A percentile compares a stretch with the other conserved stretches of the same genome.
These are phyloP conservation scores for Ogataea pilisensis DNA, from an alignment of 805 yeast species.

Conservation along the genomic window DNA sequence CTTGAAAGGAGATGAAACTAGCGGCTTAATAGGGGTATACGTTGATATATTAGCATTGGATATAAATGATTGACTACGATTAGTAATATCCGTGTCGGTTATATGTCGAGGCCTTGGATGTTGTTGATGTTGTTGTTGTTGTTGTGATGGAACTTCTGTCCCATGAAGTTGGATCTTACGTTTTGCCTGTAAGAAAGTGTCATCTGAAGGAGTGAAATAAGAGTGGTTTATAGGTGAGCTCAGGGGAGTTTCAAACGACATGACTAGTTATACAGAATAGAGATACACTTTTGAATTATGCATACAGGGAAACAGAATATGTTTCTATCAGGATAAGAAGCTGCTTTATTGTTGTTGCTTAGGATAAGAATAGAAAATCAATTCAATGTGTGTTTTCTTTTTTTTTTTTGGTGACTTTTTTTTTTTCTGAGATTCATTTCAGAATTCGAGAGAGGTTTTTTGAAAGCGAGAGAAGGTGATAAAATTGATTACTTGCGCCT, in stretches of 20 bases:
- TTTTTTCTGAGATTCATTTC: neutral
- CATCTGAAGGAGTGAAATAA: constrained; percentile 24
- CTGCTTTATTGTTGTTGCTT: neutral
- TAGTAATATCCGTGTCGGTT: neutral
- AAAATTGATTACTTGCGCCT: too few species aligned
- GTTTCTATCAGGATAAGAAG: neutral
- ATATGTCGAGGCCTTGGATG: neutral
- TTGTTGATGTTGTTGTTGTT: neutral
- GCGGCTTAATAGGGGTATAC: constrained; percentile 29
- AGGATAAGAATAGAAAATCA: too few species aligned
- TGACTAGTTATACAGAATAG: too few species aligned
- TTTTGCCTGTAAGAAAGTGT: constrained; percentile 25
- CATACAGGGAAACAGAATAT: neutral
- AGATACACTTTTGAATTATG: too few species aligned
- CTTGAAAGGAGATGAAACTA: constrained; percentile 32
- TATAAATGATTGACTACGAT: constrained; percentile 5
- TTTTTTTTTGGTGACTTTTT: too few species aligned
- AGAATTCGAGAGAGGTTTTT: too few species aligned
- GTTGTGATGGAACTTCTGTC: neutral
- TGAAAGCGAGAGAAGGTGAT: too few species aligned
- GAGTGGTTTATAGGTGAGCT: constrained; percentile 16
- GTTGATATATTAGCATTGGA: constrained; percentile 14
- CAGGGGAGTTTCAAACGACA: constrained; percentile 21
- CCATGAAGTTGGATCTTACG: constrained; percentile 11
- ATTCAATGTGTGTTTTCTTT: neutral